phyloP scores from a whole-genome alignment of 345 rosid genomes.

The Lepidium sativum region DNA sequence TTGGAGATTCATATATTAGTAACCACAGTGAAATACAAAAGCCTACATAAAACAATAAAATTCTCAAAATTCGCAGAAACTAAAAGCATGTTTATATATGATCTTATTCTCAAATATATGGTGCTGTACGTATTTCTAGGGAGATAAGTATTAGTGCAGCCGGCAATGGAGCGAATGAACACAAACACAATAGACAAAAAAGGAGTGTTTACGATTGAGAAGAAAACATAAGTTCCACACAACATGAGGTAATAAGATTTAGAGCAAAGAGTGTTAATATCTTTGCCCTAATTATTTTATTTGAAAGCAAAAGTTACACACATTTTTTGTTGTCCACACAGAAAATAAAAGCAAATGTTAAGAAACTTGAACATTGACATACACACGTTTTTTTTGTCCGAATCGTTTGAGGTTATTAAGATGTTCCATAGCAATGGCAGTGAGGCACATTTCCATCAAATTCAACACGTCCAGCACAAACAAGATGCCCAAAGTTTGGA shows the following conservation, averaged over 20 bases:
- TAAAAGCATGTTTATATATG: too few relatives aligned
- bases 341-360: neutral
- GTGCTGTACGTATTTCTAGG: too few relatives aligned
- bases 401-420: too few relatives aligned
- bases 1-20: too few relatives aligned
- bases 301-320: neutral
- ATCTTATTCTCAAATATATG: too few relatives aligned
- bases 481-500: neutral
- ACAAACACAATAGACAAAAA: too few relatives aligned
- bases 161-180: too few relatives aligned
- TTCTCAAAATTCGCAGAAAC: too few relatives aligned
- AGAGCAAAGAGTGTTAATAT: neutral
- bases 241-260: neutral
- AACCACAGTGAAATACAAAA: too few relatives aligned
- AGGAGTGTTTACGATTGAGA: neutral
- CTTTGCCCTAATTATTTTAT: neutral
- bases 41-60: too few relatives aligned
- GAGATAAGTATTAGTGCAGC: neutral
- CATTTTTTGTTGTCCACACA: neutral
- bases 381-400: too few relatives aligned
- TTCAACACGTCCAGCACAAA: neutral
- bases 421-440: slow-evolving; percentile 9
- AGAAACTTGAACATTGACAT: too few relatives aligned
- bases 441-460: neutral
- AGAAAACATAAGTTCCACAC: neutral